These are phyloP conservation scores for Dendrobium huoshanense DNA, from an alignment of 106 monocot species.

Conservation along the genomic window DNA sequence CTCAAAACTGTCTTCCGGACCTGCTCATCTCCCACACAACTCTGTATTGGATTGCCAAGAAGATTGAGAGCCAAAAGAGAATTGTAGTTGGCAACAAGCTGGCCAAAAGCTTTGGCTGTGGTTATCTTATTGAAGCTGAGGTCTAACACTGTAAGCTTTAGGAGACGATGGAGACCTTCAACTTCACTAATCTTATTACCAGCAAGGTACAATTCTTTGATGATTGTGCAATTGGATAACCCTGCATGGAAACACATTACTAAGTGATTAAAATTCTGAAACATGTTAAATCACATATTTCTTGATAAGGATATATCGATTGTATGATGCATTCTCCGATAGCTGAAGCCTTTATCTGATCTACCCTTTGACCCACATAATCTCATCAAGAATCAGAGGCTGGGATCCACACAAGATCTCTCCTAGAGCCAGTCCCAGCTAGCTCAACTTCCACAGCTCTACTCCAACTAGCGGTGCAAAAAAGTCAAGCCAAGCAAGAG, in stretches of 20 bases:
- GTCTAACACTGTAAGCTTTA: slow-evolving; percentile 74
- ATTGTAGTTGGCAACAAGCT: slow-evolving; percentile 82
- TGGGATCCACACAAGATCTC: too few species aligned
- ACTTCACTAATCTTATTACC: slow-evolving; percentile 92
- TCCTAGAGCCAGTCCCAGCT: too few species aligned
- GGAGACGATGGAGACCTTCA: slow-evolving; percentile 85
- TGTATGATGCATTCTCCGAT: too few species aligned
- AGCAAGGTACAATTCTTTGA: slow-evolving; percentile 87
- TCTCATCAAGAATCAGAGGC: too few species aligned
- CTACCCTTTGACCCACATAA: too few species aligned
- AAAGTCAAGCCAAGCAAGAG: too few species aligned
- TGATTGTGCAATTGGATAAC: slow-evolving; percentile 68
- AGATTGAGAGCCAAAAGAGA: slow-evolving; percentile 72
- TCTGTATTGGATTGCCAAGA: slow-evolving; percentile 75
- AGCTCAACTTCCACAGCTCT: too few species aligned
- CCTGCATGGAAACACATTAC: slow-evolving; percentile 28
- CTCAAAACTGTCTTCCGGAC: slow-evolving; percentile 50
- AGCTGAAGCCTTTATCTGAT: too few species aligned
- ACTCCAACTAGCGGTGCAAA: too few species aligned
- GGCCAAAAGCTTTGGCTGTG: slow-evolving; percentile 63
- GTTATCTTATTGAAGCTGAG: slow-evolving; percentile 95
- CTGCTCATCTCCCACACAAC: slow-evolving; percentile 71
- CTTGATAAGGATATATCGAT: too few species aligned
- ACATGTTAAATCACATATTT: too few species aligned
- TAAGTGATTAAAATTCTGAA: too few species aligned